phyloP scores from a whole-genome alignment of 2,329 filamentous ascomycete species.

The Venturia aucupariae region DNA sequence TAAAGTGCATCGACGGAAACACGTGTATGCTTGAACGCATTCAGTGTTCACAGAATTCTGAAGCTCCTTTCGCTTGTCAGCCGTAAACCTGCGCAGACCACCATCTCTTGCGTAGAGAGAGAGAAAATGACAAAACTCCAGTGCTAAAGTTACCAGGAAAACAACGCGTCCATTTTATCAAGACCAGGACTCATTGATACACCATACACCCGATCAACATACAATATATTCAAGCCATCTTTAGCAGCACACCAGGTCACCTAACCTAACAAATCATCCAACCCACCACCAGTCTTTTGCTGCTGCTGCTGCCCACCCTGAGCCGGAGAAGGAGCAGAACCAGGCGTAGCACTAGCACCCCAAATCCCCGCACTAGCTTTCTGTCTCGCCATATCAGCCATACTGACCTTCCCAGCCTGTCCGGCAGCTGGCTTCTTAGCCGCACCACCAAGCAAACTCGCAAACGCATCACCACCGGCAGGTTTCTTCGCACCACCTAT shows the following conservation, averaged over 20 bases:
- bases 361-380: constrained; percentile 93
- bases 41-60: no score
- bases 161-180: background rate
- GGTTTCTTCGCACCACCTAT: constrained; percentile 28
- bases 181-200: background rate
- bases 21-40: no score
- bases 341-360: constrained; percentile 54
- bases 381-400: constrained; percentile 95
- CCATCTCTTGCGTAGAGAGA: background rate
- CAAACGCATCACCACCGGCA: constrained; percentile 75
- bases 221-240: background rate
- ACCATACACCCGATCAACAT: background rate
- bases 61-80: no score
- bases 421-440: constrained; percentile 53
- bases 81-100: background rate
- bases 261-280: constrained; percentile 35
- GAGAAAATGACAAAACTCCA: background rate
- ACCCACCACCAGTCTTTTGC: constrained; percentile 23
- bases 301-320: constrained; percentile 5
- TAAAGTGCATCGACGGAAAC: no score
- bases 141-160: background rate
- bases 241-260: background rate
- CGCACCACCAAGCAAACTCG: constrained; percentile 70
- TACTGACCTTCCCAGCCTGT: constrained; percentile 54
- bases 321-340: constrained; percentile 17